Conservation (phyloP, 345 rosid genomes). For the Psidium friedrichsthalianum region DNA sequence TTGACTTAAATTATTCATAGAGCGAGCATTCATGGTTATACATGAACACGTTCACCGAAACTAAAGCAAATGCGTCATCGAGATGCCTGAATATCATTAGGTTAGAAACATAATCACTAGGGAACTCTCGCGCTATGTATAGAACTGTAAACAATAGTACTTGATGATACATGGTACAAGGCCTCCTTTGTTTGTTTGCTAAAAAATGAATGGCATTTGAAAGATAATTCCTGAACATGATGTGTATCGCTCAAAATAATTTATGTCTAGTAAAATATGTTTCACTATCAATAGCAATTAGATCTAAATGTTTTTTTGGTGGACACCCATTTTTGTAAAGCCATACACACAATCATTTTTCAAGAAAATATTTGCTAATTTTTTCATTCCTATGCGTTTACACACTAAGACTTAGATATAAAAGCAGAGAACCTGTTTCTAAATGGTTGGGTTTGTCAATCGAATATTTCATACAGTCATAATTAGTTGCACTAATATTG, state of each 20-base stretch:
- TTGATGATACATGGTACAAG: not conserved
- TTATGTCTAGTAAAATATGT: not conserved
- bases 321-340: not conserved
- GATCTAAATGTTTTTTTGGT: not conserved
- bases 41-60: no score
- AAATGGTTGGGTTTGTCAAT: not conserved
- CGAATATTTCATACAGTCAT: not conserved
- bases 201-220: not conserved
- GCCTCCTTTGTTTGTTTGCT: accelerated
- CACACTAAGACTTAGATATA: not conserved
- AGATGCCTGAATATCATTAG: not conserved
- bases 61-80: not conserved
- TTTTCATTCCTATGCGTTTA: not conserved
- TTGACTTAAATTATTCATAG: no score
- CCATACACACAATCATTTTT: not conserved
- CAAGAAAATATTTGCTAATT: not conserved
- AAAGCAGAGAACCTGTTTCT: not conserved
- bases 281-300: not conserved
- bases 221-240: not conserved
- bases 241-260: not conserved
- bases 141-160: not conserved
- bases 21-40: no score
- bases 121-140: not conserved
- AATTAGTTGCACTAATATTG: not conserved
- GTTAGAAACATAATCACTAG: not conserved